A percentile compares a stretch with the other conserved stretches of the same genome.
Conservation (phyloP, 441 rosid species). For the Aquilaria agallochum region DNA sequence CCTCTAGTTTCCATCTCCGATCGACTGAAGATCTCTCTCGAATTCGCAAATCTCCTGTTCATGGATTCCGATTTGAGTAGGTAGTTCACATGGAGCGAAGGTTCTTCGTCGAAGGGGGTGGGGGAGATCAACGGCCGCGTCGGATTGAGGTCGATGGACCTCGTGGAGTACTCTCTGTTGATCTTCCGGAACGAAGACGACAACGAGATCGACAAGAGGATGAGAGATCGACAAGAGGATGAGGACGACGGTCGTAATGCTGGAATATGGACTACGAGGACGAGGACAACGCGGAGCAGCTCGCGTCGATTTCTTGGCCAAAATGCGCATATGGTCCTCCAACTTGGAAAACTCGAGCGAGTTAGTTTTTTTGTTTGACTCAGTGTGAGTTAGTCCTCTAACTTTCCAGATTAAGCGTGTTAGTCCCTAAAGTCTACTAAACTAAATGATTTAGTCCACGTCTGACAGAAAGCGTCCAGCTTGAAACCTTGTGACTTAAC, state of each 20-base stretch:
- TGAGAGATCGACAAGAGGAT: slow-evolving; percentile 39
- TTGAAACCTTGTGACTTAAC: too few species aligned
- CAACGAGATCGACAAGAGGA: slow-evolving; percentile 49
- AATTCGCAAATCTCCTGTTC: neutral
- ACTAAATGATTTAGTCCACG: too few species aligned
- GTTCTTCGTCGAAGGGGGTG: slow-evolving; percentile 35
- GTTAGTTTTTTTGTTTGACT: too few species aligned
- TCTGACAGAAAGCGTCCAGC: too few species aligned
- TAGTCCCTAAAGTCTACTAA: too few species aligned
- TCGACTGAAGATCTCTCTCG: neutral
- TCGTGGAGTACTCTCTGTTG: slow-evolving; percentile 69
- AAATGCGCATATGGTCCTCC: too few species aligned
- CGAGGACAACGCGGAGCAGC: slow-evolving; percentile 63
- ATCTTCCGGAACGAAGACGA: slow-evolving; percentile 88
- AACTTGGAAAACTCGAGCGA: too few species aligned
- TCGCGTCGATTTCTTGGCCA: slow-evolving; percentile 50
- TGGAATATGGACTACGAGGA: slow-evolving; percentile 65
- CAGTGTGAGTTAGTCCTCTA: too few species aligned
- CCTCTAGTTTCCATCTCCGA: too few species aligned
- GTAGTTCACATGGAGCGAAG: slow-evolving; percentile 32
- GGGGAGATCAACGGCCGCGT: slow-evolving; percentile 44
- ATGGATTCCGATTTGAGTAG: neutral
- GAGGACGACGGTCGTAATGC: slow-evolving; percentile 35
- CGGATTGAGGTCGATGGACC: slow-evolving; percentile 60
- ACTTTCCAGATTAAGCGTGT: too few species aligned